Evolutionary conservation across 2,329 filamentous ascomycete genomes (phyloP).

Genomic region (Immersiporthe knoxdaviesiana): DNA sequence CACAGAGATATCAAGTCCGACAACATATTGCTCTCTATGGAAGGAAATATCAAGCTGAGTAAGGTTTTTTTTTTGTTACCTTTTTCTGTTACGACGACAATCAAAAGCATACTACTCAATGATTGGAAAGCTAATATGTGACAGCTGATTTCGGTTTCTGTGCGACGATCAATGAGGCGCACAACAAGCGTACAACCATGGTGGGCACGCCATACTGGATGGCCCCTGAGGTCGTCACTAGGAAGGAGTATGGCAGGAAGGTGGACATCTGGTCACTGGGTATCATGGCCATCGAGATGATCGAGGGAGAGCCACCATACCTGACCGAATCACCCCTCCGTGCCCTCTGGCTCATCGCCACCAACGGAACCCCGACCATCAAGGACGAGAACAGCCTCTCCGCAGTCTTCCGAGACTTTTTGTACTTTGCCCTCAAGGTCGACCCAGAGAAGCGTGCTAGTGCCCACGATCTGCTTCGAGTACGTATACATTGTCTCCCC

Average conservation of each 20-base stretch:
- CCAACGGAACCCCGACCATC: slow-evolving; percentile 91
- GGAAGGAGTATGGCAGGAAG: slow-evolving; percentile 97
- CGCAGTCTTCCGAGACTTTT: slow-evolving; percentile 83
- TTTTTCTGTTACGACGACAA: slow-evolving; percentile 36
- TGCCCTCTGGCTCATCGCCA: slow-evolving; percentile 94
- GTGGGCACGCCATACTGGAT: slow-evolving; percentile 99
- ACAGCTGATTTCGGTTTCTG: slow-evolving; percentile 97
- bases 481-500: slow-evolving; percentile 46
- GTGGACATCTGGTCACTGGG: slow-evolving; percentile 98
- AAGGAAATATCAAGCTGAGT: slow-evolving; percentile 98
- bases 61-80: no score
- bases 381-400: slow-evolving; percentile 88
- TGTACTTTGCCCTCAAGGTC: slow-evolving; percentile 91
- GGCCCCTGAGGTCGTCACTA: slow-evolving; percentile 96
- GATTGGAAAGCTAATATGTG: slow-evolving; percentile 5
- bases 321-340: slow-evolving; percentile 92
- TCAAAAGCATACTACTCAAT: neutral
- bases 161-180: slow-evolving; percentile 94
- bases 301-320: slow-evolving; percentile 96
- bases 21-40: slow-evolving; percentile 90
- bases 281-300: slow-evolving; percentile 99
- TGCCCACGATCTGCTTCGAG: slow-evolving; percentile 88
- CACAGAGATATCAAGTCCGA: slow-evolving; percentile 99
- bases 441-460: slow-evolving; percentile 96
- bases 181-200: slow-evolving; percentile 98